Evolutionary conservation across 305 asterid species (phyloP).

Genomic region (Solanum aculeatissimum): DNA sequence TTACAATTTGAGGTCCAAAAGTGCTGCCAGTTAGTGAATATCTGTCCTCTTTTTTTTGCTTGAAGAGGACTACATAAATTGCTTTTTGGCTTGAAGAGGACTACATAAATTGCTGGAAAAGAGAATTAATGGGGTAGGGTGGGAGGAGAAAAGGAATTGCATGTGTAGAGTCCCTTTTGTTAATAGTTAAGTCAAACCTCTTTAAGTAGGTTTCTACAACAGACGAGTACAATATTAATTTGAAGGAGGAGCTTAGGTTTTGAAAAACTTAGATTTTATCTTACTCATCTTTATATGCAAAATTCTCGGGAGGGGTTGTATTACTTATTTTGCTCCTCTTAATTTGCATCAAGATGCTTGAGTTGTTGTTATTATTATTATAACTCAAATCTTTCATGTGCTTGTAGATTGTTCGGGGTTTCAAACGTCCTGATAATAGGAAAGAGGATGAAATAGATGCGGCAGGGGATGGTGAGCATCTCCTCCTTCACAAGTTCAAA

Average conservation of each 20-base stretch:
- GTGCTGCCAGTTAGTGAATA: background rate
- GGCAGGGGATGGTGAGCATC: constrained; percentile 64
- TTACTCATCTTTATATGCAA: background rate
- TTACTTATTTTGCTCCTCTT: background rate
- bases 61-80: background rate
- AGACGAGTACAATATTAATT: background rate
- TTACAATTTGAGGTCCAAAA: background rate
- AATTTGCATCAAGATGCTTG: background rate
- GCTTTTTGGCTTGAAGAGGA: background rate
- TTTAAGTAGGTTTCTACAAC: background rate
- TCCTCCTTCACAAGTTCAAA: background rate
- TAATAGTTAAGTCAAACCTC: background rate
- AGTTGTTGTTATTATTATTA: background rate
- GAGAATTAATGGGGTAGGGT: background rate
- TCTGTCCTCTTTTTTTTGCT: background rate
- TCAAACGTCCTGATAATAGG: constrained; percentile 58
- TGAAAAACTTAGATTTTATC: background rate
- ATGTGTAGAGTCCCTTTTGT: background rate
- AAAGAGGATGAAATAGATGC: constrained; percentile 76
- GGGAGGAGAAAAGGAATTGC: background rate
- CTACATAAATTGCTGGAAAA: background rate
- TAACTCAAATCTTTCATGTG: background rate
- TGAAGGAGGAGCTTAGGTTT: background rate
- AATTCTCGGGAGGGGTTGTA: background rate
- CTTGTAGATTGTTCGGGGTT: constrained; percentile 54